Conservation (phyloP, 352 stramenopile genomes). For the Globisporangium cylindrosporum region DNA sequence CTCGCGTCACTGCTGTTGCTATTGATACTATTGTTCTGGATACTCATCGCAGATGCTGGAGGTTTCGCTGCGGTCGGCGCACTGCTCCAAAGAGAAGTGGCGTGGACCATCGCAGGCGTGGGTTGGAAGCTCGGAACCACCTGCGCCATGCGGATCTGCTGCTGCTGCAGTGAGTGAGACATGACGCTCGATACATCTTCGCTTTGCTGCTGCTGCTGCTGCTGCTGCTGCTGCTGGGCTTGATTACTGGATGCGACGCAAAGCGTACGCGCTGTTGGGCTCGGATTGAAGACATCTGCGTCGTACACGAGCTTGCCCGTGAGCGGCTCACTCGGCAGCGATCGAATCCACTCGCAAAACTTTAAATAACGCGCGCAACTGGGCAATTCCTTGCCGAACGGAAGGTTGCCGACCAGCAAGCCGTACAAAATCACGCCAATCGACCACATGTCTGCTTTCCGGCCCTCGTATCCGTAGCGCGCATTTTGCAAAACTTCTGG, state of each 20-base stretch:
- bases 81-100: conserved; percentile 16
- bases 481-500: conserved; percentile 93
- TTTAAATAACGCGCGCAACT: conserved; percentile 94
- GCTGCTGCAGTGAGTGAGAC: conserved; percentile 7
- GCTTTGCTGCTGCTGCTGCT: not conserved
- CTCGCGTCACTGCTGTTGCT: conserved; percentile 5
- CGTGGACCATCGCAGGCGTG: conserved; percentile 9
- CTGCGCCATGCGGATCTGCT: conserved; percentile 13
- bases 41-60: conserved; percentile 10
- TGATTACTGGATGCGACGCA: not conserved
- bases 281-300: conserved; percentile 38
- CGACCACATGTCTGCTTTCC: conserved; percentile 93
- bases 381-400: conserved; percentile 94
- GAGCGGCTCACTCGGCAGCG: conserved; percentile 54
- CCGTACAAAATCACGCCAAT: conserved; percentile 93
- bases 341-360: conserved; percentile 91
- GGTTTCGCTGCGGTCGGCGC: conserved; percentile 12
- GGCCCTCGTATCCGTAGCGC: conserved; percentile 88
- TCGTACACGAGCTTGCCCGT: conserved; percentile 70
- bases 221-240: not conserved
- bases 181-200: conserved; percentile 5
- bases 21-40: conserved; percentile 9
- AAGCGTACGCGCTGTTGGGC: not conserved
- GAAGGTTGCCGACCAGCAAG: conserved; percentile 90
- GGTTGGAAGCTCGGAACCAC: conserved; percentile 15